Evolutionary conservation across 257 asterid species (phyloP).

Genomic region (Penstemon eatonii): DNA sequence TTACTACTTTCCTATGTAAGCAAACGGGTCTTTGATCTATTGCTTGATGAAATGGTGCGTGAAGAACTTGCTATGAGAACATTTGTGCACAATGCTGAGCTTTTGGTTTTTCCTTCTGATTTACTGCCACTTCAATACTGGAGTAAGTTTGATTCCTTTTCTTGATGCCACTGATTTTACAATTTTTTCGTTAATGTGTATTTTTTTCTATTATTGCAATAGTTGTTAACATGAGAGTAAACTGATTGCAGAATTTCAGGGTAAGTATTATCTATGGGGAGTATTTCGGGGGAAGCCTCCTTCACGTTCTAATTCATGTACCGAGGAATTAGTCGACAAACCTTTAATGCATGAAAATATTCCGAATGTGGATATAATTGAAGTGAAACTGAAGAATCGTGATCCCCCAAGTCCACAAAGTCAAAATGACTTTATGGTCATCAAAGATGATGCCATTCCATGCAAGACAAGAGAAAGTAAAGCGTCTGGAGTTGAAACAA

Average conservation of each 20-base stretch:
- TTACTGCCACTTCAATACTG: constrained; percentile 65
- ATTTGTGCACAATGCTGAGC: constrained; percentile 60
- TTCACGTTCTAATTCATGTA: not conserved
- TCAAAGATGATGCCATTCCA: too few relatives aligned
- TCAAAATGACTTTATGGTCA: too few relatives aligned
- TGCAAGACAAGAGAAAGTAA: not conserved
- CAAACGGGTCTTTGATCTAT: constrained; percentile 43
- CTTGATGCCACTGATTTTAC: too few relatives aligned
- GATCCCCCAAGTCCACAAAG: too few relatives aligned
- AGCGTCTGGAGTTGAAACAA: not conserved
- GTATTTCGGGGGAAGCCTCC: constrained; percentile 53
- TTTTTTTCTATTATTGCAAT: too few relatives aligned
- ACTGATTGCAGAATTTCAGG: constrained; percentile 40
- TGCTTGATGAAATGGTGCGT: constrained; percentile 56
- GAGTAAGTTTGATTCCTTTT: constrained; percentile 13
- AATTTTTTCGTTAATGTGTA: too few relatives aligned
- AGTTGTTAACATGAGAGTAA: too few relatives aligned
- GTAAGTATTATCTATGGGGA: constrained; percentile 75
- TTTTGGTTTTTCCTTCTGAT: constrained; percentile 68
- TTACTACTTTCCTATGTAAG: constrained; percentile 32
- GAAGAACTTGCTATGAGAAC: constrained; percentile 66
- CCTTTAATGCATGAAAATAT: not conserved
- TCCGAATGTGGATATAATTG: not conserved
- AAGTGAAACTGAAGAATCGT: too few relatives aligned
- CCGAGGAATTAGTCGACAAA: not conserved